phyloP scores from a whole-genome alignment of 169 alveolate species.

The Eimeria necatrix region DNA sequence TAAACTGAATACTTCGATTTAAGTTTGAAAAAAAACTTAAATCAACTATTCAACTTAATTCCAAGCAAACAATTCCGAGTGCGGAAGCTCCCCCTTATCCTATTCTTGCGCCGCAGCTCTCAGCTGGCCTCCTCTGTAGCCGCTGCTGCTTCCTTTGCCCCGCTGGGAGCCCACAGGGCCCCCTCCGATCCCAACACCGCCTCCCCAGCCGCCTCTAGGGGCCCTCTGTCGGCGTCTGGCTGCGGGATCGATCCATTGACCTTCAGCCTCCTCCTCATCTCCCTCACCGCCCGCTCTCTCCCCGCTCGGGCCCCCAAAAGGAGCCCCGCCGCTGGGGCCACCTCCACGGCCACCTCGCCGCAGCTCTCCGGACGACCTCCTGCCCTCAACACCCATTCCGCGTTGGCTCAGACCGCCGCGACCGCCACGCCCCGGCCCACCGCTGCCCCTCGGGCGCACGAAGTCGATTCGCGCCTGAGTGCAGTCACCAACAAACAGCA shows the following conservation, averaged over 20 bases:
- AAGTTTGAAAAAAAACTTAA: too few relatives aligned
- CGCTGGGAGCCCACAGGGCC: background rate
- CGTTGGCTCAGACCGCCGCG: constrained; percentile 23
- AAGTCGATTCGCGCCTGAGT: constrained; percentile 65
- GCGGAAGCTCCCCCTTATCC: background rate
- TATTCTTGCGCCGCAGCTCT: background rate
- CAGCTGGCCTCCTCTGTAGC: background rate
- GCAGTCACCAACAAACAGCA: background rate
- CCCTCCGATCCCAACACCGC: background rate
- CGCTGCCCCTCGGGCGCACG: constrained; percentile 58
- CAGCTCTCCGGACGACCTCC: background rate
- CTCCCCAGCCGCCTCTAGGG: background rate
- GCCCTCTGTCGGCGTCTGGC: background rate
- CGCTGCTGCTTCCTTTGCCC: constrained; percentile 20
- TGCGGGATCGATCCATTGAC: constrained; percentile 61
- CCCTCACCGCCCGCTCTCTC: constrained; percentile 63
- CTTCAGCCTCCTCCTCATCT: constrained; percentile 43
- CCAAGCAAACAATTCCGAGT: too few relatives aligned
- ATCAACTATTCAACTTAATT: too few relatives aligned
- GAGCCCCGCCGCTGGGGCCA: too few relatives aligned
- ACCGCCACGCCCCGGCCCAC: constrained; percentile 53
- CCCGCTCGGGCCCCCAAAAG: background rate
- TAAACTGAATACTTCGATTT: too few relatives aligned
- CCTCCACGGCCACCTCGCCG: too few relatives aligned
- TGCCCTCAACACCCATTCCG: background rate